Conservation (phyloP, 1,139 yeast species). For the Kurtzmaniella quercitrusa region DNA sequence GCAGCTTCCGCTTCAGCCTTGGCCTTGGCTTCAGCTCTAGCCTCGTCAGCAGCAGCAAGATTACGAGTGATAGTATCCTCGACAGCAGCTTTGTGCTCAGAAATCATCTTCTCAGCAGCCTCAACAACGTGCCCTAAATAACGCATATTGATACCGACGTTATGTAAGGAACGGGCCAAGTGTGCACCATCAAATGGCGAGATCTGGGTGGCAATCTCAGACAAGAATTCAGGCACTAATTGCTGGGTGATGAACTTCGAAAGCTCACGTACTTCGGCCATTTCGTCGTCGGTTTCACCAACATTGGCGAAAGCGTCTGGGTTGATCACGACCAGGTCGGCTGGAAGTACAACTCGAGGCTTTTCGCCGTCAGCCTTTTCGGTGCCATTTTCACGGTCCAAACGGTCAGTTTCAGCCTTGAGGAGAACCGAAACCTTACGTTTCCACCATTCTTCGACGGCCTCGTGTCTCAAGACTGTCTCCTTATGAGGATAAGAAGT, state of each 20-base stretch:
- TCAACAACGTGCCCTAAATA: slow-evolving; percentile 68
- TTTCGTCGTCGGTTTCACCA: slow-evolving; percentile 36
- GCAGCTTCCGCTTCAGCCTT: slow-evolving; percentile 11
- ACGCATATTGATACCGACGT: slow-evolving; percentile 82
- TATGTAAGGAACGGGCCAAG: slow-evolving; percentile 65
- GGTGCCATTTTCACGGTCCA: slow-evolving; percentile 38
- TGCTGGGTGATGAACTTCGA: slow-evolving; percentile 57
- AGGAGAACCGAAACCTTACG: slow-evolving; percentile 55
- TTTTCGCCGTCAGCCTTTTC: slow-evolving; percentile 34
- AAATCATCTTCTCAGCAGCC: slow-evolving; percentile 20
- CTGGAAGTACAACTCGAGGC: slow-evolving; percentile 53
- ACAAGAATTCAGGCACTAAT: slow-evolving; percentile 62
- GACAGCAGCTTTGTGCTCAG: slow-evolving; percentile 19
- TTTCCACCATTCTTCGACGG: slow-evolving; percentile 88
- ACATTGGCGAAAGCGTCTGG: slow-evolving; percentile 70
- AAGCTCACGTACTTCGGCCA: slow-evolving; percentile 61
- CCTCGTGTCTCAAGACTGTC: slow-evolving; percentile 77
- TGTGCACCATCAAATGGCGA: slow-evolving; percentile 82
- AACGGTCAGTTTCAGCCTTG: slow-evolving; percentile 46
- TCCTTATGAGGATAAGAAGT: slow-evolving; percentile 79
- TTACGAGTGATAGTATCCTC: slow-evolving; percentile 19
- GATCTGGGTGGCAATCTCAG: slow-evolving; percentile 49
- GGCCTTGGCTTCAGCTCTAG: slow-evolving; percentile 22
- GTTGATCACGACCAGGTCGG: slow-evolving; percentile 57
- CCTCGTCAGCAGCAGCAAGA: slow-evolving; percentile 19